Conservation (phyloP, 768 basidiomycete species). For the Pholiota molesta region DNA sequence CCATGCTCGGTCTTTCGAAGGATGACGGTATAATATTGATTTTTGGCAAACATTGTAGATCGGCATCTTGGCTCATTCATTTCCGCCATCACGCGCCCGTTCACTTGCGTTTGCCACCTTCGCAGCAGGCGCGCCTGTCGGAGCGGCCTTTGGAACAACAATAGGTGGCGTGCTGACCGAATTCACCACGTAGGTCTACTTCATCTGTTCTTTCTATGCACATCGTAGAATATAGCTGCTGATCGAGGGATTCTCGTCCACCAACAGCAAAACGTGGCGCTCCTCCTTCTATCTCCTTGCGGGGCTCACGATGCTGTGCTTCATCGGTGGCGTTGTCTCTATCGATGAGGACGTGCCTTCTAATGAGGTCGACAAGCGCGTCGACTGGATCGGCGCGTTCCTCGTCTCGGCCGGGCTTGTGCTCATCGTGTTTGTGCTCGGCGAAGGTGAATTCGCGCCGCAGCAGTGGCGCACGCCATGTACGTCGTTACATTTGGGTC, state of each 20-base stretch:
- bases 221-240: too few species aligned
- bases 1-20: not conserved
- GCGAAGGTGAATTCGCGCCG: slow-evolving; percentile 61
- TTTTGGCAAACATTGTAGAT: slow-evolving; percentile 46
- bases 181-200: slow-evolving; percentile 37
- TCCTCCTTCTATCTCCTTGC: slow-evolving; percentile 60
- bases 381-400: slow-evolving; percentile 83
- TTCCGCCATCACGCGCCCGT: slow-evolving; percentile 66
- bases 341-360: slow-evolving; percentile 63
- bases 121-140: slow-evolving; percentile 83
- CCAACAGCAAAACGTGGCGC: slow-evolving; percentile 61
- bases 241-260: too few species aligned
- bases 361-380: slow-evolving; percentile 42
- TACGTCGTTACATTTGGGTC: slow-evolving; percentile 13
- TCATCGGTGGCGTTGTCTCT: slow-evolving; percentile 54
- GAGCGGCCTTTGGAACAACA: slow-evolving; percentile 68
- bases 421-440: slow-evolving; percentile 73
- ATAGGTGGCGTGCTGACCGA: slow-evolving; percentile 77
- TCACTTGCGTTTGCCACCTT: slow-evolving; percentile 84
- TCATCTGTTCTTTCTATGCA: not conserved
- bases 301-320: slow-evolving; percentile 55
- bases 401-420: slow-evolving; percentile 66
- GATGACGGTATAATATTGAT: not conserved
- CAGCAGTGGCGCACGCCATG: slow-evolving; percentile 58
- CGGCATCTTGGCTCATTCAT: slow-evolving; percentile 81